These are phyloP conservation scores for Carex pumila DNA, from an alignment of 176 grass and related monocot species.

Conservation along the genomic window DNA sequence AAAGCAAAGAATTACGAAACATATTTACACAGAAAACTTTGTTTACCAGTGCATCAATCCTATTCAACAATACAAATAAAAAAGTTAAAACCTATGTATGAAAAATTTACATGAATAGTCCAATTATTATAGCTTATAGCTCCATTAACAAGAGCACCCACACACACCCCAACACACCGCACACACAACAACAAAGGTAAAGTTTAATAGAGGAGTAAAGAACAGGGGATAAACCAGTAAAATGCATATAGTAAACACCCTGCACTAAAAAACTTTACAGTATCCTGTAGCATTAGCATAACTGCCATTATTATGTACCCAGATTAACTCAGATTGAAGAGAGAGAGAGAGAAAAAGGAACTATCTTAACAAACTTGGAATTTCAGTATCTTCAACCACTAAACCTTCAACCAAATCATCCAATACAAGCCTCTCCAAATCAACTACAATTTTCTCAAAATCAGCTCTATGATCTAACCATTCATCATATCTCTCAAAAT, in stretches of 20 bases:
- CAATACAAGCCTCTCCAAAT: conserved; percentile 17
- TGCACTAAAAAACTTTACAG: neutral
- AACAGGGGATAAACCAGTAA: neutral
- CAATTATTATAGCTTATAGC: neutral
- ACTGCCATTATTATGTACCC: neutral
- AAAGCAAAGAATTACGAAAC: neutral
- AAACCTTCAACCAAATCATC: conserved; percentile 23
- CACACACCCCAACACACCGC: neutral
- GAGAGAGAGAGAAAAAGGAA: neutral
- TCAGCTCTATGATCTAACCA: conserved; percentile 14
- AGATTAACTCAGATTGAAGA: neutral
- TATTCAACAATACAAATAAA: neutral
- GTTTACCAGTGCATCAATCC: neutral
- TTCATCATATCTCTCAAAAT: conserved; percentile 19
- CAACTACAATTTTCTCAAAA: neutral
- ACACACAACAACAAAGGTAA: neutral
- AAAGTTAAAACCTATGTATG: neutral
- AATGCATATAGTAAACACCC: neutral
- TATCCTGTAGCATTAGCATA: neutral
- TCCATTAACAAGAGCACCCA: neutral
- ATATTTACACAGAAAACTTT: neutral
- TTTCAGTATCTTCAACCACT: neutral
- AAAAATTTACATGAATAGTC: neutral
- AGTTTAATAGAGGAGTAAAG: neutral
- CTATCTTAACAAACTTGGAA: neutral